Conservation (phyloP, 176 grass and related monocot genomes). For the Leersia perrieri region DNA sequence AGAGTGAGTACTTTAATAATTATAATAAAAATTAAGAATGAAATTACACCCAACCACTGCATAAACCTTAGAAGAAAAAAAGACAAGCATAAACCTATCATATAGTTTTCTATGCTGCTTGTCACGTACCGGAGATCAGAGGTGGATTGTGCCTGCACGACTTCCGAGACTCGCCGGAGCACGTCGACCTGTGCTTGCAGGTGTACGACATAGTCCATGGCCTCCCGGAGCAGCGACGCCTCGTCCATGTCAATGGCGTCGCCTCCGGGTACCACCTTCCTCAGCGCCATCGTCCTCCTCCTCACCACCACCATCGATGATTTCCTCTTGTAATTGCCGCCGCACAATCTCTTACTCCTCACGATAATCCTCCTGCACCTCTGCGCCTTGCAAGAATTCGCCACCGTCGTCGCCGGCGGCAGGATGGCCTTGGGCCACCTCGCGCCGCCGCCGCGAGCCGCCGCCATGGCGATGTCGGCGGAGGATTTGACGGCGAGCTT, state of each 20-base stretch:
- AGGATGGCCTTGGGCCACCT: constrained; percentile 40
- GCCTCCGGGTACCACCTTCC: constrained; percentile 62
- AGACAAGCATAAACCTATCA: no score
- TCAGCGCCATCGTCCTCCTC: constrained; percentile 53
- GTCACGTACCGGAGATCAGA: not conserved
- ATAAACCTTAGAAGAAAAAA: no score
- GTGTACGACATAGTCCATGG: constrained; percentile 63
- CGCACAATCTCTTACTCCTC: constrained; percentile 9
- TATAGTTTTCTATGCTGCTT: no score
- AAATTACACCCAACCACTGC: no score
- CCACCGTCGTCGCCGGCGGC: not conserved
- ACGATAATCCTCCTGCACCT: constrained; percentile 39
- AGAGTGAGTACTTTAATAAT: no score
- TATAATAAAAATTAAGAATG: no score
- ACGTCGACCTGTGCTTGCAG: constrained; percentile 66
- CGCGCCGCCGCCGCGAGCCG: constrained; percentile 22
- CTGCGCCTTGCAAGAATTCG: not conserved
- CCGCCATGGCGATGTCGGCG: constrained; percentile 56
- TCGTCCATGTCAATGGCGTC: constrained; percentile 35
- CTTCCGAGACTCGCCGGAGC: constrained; percentile 47
- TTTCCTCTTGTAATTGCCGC: constrained; percentile 11
- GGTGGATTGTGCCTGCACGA: constrained; percentile 22
- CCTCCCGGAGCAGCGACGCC: constrained; percentile 49
- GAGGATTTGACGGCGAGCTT: constrained; percentile 55
- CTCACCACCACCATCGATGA: constrained; percentile 31